Percentiles rank a stretch among this genome's conserved stretches.
Evolutionary conservation across 2,329 filamentous ascomycete species (phyloP).

Genomic region (Periconia sp.): DNA sequence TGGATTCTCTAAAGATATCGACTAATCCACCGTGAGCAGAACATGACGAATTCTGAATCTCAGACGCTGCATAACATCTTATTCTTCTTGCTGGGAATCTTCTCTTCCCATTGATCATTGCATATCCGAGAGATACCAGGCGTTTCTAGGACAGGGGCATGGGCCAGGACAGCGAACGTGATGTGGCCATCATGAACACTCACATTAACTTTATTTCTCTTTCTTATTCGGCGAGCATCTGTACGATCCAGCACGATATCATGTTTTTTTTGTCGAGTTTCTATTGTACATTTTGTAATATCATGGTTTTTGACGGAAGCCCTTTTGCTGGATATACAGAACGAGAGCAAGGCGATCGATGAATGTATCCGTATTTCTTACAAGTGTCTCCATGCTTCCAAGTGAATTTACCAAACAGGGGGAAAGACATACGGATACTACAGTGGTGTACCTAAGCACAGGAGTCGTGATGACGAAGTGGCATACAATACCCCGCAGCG

Average conservation of each 20-base stretch:
- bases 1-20: conserved; percentile 27
- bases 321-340: not conserved
- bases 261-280: not conserved
- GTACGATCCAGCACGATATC: not conserved
- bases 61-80: not conserved
- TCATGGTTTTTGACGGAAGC: not conserved
- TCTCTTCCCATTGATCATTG: not conserved
- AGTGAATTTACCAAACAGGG: no score
- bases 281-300: not conserved
- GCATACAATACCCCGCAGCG: conserved; percentile 35
- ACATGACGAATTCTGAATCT: not conserved
- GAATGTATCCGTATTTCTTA: not conserved
- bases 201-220: not conserved
- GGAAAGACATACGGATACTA: no score
- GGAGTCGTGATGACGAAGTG: no score
- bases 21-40: conserved; percentile 14
- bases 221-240: not conserved
- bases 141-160: not conserved
- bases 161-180: not conserved
- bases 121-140: not conserved
- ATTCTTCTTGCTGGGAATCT: not conserved
- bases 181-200: not conserved
- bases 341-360: not conserved
- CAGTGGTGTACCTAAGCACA: no score
- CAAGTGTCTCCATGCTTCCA: no score